These are phyloP conservation scores for Asterochloris erici DNA, from an alignment of 139 green algal genomes.

Conservation along the genomic window DNA sequence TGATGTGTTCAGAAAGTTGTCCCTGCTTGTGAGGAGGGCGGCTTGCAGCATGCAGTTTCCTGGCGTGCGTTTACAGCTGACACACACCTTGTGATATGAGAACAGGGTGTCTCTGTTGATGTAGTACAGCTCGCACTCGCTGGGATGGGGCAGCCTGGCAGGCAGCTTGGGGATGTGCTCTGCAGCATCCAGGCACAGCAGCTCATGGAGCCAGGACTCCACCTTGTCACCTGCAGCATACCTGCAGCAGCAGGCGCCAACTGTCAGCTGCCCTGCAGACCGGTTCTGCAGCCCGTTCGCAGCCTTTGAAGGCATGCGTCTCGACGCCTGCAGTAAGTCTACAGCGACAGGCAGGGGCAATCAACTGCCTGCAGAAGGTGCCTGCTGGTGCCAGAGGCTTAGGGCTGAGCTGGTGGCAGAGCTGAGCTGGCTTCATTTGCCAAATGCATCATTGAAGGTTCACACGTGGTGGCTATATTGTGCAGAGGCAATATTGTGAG, in stretches of 20 bases:
- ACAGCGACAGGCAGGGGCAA: neutral
- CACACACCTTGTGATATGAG: conserved; percentile 79
- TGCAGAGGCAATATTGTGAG: too few species aligned
- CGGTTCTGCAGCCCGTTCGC: neutral
- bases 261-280: too few species aligned
- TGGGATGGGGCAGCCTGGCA: conserved; percentile 78
- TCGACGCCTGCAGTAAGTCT: too few species aligned
- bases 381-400: neutral
- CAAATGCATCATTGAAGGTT: too few species aligned
- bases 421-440: too few species aligned
- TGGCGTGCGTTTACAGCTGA: too few species aligned
- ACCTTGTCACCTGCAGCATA: conserved; percentile 88
- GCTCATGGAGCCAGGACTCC: conserved; percentile 89
- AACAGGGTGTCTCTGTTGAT: conserved; percentile 97
- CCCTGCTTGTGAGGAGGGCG: too few species aligned
- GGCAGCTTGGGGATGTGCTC: conserved; percentile 73
- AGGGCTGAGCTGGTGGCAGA: too few species aligned
- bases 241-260: conserved; percentile 28
- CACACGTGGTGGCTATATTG: too few species aligned
- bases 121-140: conserved; percentile 96
- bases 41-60: too few species aligned
- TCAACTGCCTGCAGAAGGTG: neutral
- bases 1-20: too few species aligned
- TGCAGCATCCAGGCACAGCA: conserved; percentile 93
- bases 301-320: neutral